Percentiles rank a stretch among this genome's conserved stretches.
Conservation (phyloP, 768 basidiomycete species). For the Lactarius psammicola region DNA sequence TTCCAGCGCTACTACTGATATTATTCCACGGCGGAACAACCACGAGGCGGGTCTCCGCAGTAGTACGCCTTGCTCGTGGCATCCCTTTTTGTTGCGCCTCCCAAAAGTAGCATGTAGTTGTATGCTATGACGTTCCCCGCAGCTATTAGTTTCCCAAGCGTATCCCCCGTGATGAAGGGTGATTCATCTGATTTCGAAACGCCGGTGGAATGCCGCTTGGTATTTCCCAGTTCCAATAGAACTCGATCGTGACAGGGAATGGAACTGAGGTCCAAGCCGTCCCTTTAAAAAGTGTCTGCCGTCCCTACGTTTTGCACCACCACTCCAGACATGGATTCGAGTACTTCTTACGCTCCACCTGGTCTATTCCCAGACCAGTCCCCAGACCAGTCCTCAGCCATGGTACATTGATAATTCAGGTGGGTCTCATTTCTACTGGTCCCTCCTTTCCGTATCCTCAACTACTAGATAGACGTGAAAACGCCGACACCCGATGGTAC, state of each 20-base stretch:
- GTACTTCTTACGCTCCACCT: not conserved
- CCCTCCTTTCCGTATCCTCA: not conserved
- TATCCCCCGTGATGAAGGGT: not conserved
- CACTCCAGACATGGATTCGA: not conserved
- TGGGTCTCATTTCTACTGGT: not conserved
- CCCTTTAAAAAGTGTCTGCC: not conserved
- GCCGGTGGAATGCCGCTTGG: not conserved
- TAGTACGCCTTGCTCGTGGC: not conserved
- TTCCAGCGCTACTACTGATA: not conserved
- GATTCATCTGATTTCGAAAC: not conserved
- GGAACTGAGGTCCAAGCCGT: not conserved
- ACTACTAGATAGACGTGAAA: not conserved
- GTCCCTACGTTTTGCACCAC: not conserved
- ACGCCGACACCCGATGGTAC: not conserved
- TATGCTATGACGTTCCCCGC: too few relatives aligned
- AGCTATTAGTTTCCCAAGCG: not conserved
- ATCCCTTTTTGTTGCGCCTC: not conserved
- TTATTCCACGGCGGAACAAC: not conserved
- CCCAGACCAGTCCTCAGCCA: not conserved
- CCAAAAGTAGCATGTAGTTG: not conserved
- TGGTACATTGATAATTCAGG: not conserved
- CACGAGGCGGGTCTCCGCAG: not conserved
- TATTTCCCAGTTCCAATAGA: not conserved
- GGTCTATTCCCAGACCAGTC: not conserved
- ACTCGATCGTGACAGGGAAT: not conserved